Evolutionary conservation across 768 basidiomycete species (phyloP).

Genomic region (Tylopilus sp.): DNA sequence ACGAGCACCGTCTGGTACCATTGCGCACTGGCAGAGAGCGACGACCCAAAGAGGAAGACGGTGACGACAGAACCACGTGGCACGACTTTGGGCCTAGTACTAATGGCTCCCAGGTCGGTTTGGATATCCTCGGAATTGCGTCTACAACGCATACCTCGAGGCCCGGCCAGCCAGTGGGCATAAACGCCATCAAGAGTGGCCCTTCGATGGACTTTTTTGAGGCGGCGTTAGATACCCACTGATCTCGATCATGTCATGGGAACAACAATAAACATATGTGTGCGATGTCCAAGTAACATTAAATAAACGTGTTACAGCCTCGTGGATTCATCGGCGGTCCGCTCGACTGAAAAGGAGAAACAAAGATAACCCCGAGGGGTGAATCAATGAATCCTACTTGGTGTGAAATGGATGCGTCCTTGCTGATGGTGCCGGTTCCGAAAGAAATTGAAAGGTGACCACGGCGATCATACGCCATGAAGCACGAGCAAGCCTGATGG

Average conservation of each 20-base stretch:
- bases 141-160: not conserved
- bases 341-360: conserved; percentile 16
- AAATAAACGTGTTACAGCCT: conserved; percentile 34
- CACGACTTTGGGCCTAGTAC: not conserved
- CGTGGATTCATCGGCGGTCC: conserved; percentile 26
- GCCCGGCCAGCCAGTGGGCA: not conserved
- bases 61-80: conserved; percentile 11
- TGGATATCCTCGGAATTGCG: conserved; percentile 13
- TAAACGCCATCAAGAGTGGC: not conserved
- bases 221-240: conserved; percentile 13
- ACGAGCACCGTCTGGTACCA: not conserved
- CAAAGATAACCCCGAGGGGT: conserved; percentile 29
- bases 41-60: too few relatives aligned
- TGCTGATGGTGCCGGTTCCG: conserved; percentile 31
- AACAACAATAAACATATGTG: conserved; percentile 24
- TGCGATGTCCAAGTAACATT: conserved; percentile 22
- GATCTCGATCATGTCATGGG: conserved; percentile 28
- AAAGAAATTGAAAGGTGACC: conserved; percentile 26
- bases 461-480: conserved; percentile 31
- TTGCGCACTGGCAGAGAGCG: too few relatives aligned
- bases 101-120: conserved; percentile 1
- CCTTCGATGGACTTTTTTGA: conserved; percentile 2
- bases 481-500: conserved; percentile 37
- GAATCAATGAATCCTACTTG: conserved; percentile 28
- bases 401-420: conserved; percentile 20